Base-by-base conservation (phyloP, 2,329 filamentous ascomycete genomes). In the Scorias spongiosa region DNA sequence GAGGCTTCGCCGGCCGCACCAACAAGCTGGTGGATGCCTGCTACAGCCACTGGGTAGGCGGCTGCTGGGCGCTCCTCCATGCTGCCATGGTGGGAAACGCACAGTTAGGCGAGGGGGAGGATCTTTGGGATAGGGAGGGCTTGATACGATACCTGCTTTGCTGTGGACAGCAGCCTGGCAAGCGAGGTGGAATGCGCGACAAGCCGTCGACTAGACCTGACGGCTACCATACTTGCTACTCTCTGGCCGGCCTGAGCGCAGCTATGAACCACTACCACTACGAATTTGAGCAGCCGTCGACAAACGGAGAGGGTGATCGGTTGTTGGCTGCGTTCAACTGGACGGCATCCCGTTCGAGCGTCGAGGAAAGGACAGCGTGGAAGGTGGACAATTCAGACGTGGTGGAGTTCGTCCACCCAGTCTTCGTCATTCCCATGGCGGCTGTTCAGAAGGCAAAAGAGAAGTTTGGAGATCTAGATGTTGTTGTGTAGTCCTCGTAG, bases 21-120 rank as follows among this genome's bases (percentile, higher is more conserved):
- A 96, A 96, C 71, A 98, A 98, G 67, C 74, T 98, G 29, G 91
- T 96, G 29, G 91, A 98, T 63, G 91, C 89, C 39, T 98, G 91
- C 66, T 98, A 98, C 67, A 93, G 85, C 60, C 89, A 95, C 64
- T 98, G 91, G 91, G 82, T 94, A 29, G 91, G 91, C 44, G 84
- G 83, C 44, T 96, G 88, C 67, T 98, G 88, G 85, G 81, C 89
- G 39, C 66, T 98, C 51, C 71, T 96, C 52, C 83, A 95, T 67
- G 84, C 85, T 45, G 80, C 80, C 44, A 66, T 91, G 46, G 73
- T 74, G 51, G 75, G 74, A 26, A 69, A 44, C 63, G 62, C 38
- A 42, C 52, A 50, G 54, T 20, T 54, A 60, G 39, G 39, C 37
- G 43, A 38, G 29, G 28, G 42, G 12, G 44, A 46, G 29, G 66